Conservation (phyloP, 2,329 filamentous ascomycete species). For the Lecanicillium sp. region DNA sequence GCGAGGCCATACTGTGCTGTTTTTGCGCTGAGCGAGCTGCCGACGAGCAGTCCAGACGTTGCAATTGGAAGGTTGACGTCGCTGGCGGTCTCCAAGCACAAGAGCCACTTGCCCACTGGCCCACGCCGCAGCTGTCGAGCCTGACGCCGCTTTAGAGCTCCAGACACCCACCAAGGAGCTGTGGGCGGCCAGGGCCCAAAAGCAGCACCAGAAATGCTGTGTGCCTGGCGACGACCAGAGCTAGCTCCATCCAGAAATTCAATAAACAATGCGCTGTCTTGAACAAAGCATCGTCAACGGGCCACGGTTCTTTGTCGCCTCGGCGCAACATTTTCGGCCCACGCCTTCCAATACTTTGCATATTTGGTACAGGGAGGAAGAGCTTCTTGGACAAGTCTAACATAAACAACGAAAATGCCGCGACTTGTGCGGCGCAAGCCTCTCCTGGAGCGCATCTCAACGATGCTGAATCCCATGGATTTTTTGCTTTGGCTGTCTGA, state of each 20-base stretch:
- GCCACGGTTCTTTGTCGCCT: too few species aligned
- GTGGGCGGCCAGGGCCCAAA: neutral
- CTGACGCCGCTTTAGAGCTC: slow-evolving; percentile 2
- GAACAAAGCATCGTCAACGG: too few species aligned
- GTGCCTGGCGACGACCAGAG: slow-evolving; percentile 4
- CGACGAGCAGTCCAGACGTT: too few species aligned
- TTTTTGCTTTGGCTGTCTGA: slow-evolving; percentile 86
- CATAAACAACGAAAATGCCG: slow-evolving; percentile 42
- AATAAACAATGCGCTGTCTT: slow-evolving; percentile 1
- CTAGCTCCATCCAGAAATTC: slow-evolving; percentile 4
- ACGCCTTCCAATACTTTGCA: too few species aligned
- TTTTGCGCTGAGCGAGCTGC: neutral
- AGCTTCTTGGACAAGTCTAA: neutral
- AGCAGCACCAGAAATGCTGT: neutral
- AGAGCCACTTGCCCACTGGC: too few species aligned
- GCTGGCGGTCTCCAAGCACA: too few species aligned
- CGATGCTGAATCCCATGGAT: slow-evolving; percentile 79
- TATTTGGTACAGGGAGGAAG: too few species aligned
- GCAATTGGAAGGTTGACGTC: too few species aligned
- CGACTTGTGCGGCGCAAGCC: slow-evolving; percentile 75
- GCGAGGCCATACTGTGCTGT: slow-evolving; percentile 34
- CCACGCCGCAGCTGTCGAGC: neutral
- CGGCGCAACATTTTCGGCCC: too few species aligned
- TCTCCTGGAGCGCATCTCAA: slow-evolving; percentile 69
- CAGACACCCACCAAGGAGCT: neutral